Evolutionary conservation across 2,329 filamentous ascomycete genomes (phyloP).

Genomic region (Trichoderma sp.): DNA sequence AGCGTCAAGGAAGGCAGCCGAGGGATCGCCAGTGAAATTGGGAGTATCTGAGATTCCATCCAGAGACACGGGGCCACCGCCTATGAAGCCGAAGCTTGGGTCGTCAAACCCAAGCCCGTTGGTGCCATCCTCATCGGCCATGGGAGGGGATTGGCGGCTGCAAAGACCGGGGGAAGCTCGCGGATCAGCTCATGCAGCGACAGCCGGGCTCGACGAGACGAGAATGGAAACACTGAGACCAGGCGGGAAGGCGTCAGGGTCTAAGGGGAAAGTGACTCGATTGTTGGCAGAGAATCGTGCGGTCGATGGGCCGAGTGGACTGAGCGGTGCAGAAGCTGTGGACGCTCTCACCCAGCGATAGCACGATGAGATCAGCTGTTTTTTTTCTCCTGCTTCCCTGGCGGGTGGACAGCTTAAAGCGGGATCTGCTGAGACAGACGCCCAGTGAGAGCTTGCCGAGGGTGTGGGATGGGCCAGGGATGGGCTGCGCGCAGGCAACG

Average conservation of each 20-base stretch:
- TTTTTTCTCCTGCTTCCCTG: conserved; percentile 8
- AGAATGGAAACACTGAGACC: conserved; percentile 12
- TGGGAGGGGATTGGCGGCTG: conserved; percentile 24
- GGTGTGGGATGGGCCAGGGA: conserved; percentile 9
- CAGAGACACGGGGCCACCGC: conserved; percentile 31
- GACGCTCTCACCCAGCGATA: conserved; percentile 13
- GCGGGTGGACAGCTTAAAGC: conserved; percentile 7
- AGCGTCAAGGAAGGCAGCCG: conserved; percentile 33
- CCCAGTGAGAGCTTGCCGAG: conserved; percentile 10
- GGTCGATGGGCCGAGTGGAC: conserved; percentile 8
- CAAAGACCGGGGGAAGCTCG: conserved; percentile 14
- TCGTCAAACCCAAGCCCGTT: conserved; percentile 45
- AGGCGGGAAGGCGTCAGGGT: conserved; percentile 14
- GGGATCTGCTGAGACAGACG: conserved; percentile 15
- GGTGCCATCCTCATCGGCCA: conserved; percentile 41
- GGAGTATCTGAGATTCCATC: conserved; percentile 34
- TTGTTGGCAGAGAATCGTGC: conserved; percentile 8
- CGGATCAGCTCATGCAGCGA: conserved; percentile 19
- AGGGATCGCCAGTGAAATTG: conserved; percentile 33
- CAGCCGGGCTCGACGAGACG: background rate
- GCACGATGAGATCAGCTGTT: conserved; percentile 18
- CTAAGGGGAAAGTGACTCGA: conserved; percentile 11
- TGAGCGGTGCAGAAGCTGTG: conserved; percentile 15
- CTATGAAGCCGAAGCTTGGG: conserved; percentile 38
- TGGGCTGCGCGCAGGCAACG: conserved; percentile 3